A percentile compares a stretch with the other conserved stretches of the same genome.
Evolutionary conservation across 2,329 filamentous ascomycete genomes (phyloP).

Genomic region (Davidsoniella australis): DNA sequence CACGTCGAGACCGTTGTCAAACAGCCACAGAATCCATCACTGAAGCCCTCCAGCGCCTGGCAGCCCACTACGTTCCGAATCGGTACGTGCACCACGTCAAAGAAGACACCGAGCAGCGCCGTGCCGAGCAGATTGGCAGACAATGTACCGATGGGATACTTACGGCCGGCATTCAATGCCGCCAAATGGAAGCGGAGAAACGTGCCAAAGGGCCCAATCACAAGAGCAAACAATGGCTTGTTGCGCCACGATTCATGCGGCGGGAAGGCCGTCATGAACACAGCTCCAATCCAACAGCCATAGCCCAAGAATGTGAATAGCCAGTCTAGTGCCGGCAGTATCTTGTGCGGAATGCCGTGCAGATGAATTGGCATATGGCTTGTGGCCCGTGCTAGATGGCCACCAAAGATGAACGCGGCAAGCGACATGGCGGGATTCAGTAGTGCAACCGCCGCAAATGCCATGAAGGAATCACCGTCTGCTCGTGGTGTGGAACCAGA

Average conservation of each 20-base stretch:
- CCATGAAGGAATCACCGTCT: slow-evolving; percentile 69
- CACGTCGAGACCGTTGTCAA: slow-evolving; percentile 51
- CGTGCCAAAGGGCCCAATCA: slow-evolving; percentile 71
- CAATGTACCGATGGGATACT: slow-evolving; percentile 79
- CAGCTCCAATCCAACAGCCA: slow-evolving; percentile 61
- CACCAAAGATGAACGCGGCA: slow-evolving; percentile 51
- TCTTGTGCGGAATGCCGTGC: slow-evolving; percentile 2
- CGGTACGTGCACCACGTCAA: slow-evolving; percentile 56
- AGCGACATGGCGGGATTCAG: slow-evolving; percentile 55
- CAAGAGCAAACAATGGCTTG: slow-evolving; percentile 54
- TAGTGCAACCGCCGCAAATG: slow-evolving; percentile 58
- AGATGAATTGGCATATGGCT: slow-evolving; percentile 18
- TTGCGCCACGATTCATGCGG: slow-evolving; percentile 63
- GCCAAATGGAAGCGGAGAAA: slow-evolving; percentile 59
- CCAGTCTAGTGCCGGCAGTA: slow-evolving; percentile 40
- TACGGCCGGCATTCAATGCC: slow-evolving; percentile 49
- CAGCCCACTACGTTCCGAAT: slow-evolving; percentile 40
- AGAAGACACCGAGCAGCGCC: slow-evolving; percentile 55
- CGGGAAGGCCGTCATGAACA: slow-evolving; percentile 55
- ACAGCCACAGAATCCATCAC: slow-evolving; percentile 52
- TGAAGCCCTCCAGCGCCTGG: slow-evolving; percentile 48
- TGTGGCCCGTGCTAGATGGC: slow-evolving; percentile 57
- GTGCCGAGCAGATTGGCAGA: slow-evolving; percentile 65
- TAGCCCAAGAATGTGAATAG: slow-evolving; percentile 46
- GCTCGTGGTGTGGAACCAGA: slow-evolving; percentile 31